These are phyloP conservation scores for Penicillium malachiteum DNA, from an alignment of 495 filamentous ascomycete species.

Conservation along the genomic window DNA sequence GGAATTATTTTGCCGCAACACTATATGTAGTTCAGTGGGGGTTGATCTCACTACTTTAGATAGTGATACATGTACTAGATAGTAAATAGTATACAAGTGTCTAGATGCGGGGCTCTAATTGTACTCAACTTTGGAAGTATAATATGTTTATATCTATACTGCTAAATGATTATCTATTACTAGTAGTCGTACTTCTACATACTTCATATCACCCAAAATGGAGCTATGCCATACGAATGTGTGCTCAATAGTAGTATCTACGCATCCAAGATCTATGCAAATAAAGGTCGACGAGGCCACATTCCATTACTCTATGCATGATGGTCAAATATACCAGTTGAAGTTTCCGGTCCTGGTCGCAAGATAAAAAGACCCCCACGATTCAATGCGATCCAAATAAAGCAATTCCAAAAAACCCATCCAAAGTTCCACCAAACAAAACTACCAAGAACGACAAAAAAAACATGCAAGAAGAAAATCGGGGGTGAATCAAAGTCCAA, in stretches of 20 bases:
- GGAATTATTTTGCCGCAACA: background rate
- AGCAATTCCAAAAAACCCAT: background rate
- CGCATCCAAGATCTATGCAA: too few species aligned
- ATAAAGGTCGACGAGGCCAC: too few species aligned
- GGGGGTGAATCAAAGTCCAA: background rate
- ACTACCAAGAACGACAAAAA: slow-evolving; percentile 9
- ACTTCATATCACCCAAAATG: too few species aligned
- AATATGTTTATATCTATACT: too few species aligned
- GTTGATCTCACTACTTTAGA: too few species aligned
- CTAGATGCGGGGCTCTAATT: too few species aligned
- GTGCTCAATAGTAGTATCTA: background rate
- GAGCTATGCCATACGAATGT: background rate
- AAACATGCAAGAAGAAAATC: slow-evolving; percentile 6
- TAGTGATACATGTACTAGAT: too few species aligned
- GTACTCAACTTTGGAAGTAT: too few species aligned
- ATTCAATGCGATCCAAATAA: slow-evolving; percentile 17
- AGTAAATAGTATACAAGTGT: too few species aligned
- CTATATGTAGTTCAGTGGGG: background rate
- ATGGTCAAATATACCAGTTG: background rate
- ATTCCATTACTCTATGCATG: slow-evolving; percentile 31
- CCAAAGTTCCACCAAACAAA: slow-evolving; percentile 13
- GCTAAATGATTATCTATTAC: too few species aligned
- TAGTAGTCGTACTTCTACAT: too few species aligned
- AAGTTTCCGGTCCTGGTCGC: slow-evolving; percentile 7
- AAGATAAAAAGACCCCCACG: slow-evolving; percentile 14